Evolutionary conservation across 2,329 filamentous ascomycete species (phyloP).

Genomic region (Cladophialophora chaetospira): DNA sequence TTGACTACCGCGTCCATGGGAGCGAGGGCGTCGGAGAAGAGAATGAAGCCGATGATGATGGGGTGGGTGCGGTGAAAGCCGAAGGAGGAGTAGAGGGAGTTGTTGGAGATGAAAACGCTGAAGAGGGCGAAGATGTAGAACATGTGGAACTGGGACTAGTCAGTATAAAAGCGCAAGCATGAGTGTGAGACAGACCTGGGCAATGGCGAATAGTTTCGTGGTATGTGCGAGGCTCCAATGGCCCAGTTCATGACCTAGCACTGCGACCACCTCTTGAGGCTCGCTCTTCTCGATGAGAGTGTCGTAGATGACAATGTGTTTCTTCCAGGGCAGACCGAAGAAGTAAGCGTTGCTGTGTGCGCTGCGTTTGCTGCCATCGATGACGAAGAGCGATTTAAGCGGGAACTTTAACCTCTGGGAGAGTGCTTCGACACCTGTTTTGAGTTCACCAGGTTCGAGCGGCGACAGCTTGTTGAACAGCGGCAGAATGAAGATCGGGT

Average conservation of each 20-base stretch:
- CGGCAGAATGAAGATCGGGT: constrained; percentile 89
- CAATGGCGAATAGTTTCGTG: constrained; percentile 83
- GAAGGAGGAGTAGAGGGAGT: constrained; percentile 85
- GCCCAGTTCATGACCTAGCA: constrained; percentile 91
- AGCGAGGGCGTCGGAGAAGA: constrained; percentile 94
- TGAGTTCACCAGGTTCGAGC: constrained; percentile 81
- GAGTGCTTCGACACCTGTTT: constrained; percentile 81
- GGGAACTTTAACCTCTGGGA: constrained; percentile 86
- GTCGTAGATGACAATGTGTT: constrained; percentile 99
- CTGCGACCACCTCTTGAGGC: constrained; percentile 87
- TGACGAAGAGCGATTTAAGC: constrained; percentile 88
- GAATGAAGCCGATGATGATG: constrained; percentile 94
- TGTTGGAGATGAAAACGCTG: constrained; percentile 96
- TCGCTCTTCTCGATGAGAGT: constrained; percentile 95
- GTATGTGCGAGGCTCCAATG: constrained; percentile 98
- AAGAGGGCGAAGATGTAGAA: constrained; percentile 97
- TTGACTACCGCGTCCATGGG: constrained; percentile 95
- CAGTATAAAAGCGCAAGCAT: background rate
- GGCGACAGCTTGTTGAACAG: constrained; percentile 98
- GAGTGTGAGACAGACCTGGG: constrained; percentile 60
- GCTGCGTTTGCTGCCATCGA: constrained; percentile 85
- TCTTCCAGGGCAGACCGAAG: constrained; percentile 98
- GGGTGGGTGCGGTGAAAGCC: constrained; percentile 82
- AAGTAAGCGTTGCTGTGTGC: constrained; percentile 94
- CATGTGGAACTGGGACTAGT: constrained; percentile 69